Percentiles rank a stretch among this genome's conserved stretches.
phyloP scores from a whole-genome alignment of 495 filamentous ascomycete genomes.

The Aspergillus wentii region DNA sequence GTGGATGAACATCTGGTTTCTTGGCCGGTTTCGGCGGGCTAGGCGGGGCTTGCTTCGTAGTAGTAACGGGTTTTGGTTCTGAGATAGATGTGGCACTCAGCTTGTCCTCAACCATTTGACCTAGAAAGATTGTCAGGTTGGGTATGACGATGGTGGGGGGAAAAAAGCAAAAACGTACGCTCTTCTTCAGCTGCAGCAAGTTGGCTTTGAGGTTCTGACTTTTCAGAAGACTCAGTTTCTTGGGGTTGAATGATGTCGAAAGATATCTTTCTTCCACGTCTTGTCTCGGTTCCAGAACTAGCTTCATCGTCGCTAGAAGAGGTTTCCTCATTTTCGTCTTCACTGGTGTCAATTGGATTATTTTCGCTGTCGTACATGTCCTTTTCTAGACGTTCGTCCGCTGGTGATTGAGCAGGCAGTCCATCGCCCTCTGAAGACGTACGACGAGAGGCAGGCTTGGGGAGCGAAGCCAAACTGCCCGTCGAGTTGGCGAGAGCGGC shows the following conservation, averaged over 20 bases:
- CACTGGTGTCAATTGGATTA: slow-evolving; percentile 45
- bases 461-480: slow-evolving; percentile 49
- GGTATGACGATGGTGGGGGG: not conserved
- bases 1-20: slow-evolving; percentile 71
- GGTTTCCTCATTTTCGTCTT: slow-evolving; percentile 41
- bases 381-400: slow-evolving; percentile 63
- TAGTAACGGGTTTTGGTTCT: slow-evolving; percentile 6
- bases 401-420: slow-evolving; percentile 19
- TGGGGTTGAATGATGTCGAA: slow-evolving; percentile 16
- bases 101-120: slow-evolving; percentile 1
- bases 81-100: not conserved
- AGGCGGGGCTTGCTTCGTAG: slow-evolving; percentile 14
- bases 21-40: slow-evolving; percentile 25
- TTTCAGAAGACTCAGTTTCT: slow-evolving; percentile 6
- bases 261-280: slow-evolving; percentile 19
- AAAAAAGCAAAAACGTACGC: slow-evolving; percentile 47
- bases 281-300: slow-evolving; percentile 27
- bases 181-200: slow-evolving; percentile 73
- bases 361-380: slow-evolving; percentile 63
- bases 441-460: slow-evolving; percentile 24
- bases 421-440: slow-evolving; percentile 27
- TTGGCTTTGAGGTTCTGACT: slow-evolving; percentile 41
- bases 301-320: slow-evolving; percentile 47
- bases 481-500: slow-evolving; percentile 52
- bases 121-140: not conserved